These are phyloP conservation scores for Boletus barrowsii DNA, from an alignment of 768 basidiomycete species.

Conservation along the genomic window DNA sequence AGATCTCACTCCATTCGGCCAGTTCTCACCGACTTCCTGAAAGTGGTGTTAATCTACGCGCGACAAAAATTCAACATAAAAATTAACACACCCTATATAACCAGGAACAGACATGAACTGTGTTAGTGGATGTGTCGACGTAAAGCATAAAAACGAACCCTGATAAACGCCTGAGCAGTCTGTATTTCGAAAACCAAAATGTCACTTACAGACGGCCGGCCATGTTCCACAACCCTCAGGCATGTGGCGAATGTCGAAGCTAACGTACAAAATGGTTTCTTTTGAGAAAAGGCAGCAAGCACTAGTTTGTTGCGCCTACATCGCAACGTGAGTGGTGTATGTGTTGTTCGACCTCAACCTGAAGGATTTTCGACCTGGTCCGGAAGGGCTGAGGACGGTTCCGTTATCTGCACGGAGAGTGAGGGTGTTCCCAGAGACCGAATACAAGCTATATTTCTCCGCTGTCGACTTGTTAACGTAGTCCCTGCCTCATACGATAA, in stretches of 20 bases:
- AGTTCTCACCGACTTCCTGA: slow-evolving; percentile 27
- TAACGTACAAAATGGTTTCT: background rate
- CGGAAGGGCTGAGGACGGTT: slow-evolving; percentile 28
- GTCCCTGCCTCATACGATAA: slow-evolving; percentile 26
- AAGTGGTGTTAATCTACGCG: background rate
- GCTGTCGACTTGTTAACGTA: slow-evolving; percentile 51
- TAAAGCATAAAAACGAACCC: slow-evolving; percentile 20
- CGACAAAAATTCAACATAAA: background rate
- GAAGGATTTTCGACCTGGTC: slow-evolving; percentile 37
- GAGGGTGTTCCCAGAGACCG: slow-evolving; percentile 41
- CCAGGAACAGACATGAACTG: background rate
- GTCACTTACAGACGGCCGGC: slow-evolving; percentile 34
- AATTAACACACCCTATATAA: slow-evolving; percentile 22
- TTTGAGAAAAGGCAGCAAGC: background rate
- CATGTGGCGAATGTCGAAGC: slow-evolving; percentile 38
- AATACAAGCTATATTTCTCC: slow-evolving; percentile 52
- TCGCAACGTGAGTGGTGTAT: slow-evolving; percentile 34
- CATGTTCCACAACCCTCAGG: slow-evolving; percentile 40
- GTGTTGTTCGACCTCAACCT: slow-evolving; percentile 30
- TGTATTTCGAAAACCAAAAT: background rate
- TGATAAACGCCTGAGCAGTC: slow-evolving; percentile 4
- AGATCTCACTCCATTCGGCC: slow-evolving; percentile 21
- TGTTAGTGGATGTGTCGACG: background rate
- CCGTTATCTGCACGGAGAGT: slow-evolving; percentile 32
- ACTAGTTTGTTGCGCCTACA: slow-evolving; percentile 16